Base-by-base conservation (phyloP, 805 yeast genomes). In the Tetrapisispora iriomotensis region DNA sequence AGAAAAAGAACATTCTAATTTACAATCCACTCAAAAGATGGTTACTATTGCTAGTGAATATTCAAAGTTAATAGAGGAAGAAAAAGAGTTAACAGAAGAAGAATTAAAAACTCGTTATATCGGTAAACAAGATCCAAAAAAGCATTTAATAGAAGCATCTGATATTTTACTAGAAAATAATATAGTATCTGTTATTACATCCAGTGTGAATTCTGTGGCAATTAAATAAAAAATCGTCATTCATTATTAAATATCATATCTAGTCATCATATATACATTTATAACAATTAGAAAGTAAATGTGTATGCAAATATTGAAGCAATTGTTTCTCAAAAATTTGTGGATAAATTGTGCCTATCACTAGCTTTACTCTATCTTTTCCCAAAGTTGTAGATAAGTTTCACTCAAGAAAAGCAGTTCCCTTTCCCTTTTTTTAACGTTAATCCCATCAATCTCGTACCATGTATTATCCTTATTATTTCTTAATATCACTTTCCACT, bases 111-210 rank as follows among this genome's bases (percentile, higher is more conserved):
- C 96, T 7, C 79, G 98, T 59, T 94, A 90, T 56, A 96, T 92
- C 27, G 99, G 99, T 52, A 88, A 86, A 60, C 96, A 90, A 65
- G 98, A 92, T 63, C 99, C 99, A 30, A 92, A 94, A 77, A 92
- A 90, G 68, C 99, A 92, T 67, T 70, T 92, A 53, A 74, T 81
- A 35, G 96, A 85, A 46, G 83, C 94, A 0, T 94, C 95, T 9
- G 94, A 85, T 48, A 68, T 71, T 44, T 70, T 85, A 38, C 75
- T 94, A 51, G 98, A 92, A 62, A 92, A 85, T 38, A 94, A 92
- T 58, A 79, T 92, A 36, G 86, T 85, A 10, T 77, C 94, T 25
- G 73, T 90, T 46, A 69, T 88, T 56, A 84, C 95, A 13, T 84
- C 96, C 36, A 83, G 82, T 62, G 88, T 92, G 30, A 88, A 92